Conservation (phyloP, 1,139 yeast genomes). For the Taiozyma sp. region DNA sequence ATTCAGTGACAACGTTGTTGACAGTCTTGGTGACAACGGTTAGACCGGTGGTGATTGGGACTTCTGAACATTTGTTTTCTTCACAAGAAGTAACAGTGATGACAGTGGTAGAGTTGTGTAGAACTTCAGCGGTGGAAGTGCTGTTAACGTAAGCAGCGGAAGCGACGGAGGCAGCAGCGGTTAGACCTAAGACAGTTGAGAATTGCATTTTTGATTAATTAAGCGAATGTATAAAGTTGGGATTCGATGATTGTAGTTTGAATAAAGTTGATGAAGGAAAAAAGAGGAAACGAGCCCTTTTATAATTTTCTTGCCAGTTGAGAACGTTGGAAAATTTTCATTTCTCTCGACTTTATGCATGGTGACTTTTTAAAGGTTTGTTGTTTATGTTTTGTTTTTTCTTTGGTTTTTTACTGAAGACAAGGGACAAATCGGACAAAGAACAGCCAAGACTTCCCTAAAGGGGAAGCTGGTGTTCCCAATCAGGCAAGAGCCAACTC, state of each 20-base stretch:
- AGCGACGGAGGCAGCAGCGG: constrained; percentile 24
- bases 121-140: constrained; percentile 19
- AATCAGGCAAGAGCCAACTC: neutral
- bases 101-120: constrained; percentile 22
- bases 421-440: neutral
- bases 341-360: neutral
- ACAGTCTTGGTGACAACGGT: constrained; percentile 34
- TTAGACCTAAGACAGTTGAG: constrained; percentile 21
- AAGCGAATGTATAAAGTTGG: constrained; percentile 25
- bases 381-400: neutral
- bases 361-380: neutral
- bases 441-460: neutral
- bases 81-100: constrained; percentile 43
- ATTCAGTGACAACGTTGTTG: constrained; percentile 21
- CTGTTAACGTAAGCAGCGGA: constrained; percentile 23
- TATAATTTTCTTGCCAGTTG: constrained; percentile 12
- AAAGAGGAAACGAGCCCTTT: constrained; percentile 8
- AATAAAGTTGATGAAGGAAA: neutral
- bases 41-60: constrained; percentile 37
- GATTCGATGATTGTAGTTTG: constrained; percentile 6
- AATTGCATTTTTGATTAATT: constrained; percentile 20
- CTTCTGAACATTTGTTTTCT: constrained; percentile 31
- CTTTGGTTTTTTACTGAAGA: neutral
- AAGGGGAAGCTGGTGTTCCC: neutral
- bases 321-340: neutral